Percentiles rank a stretch among this genome's conserved stretches.
Conservation (phyloP, 352 stramenopile species). For the Thalassiosira hispida region DNA sequence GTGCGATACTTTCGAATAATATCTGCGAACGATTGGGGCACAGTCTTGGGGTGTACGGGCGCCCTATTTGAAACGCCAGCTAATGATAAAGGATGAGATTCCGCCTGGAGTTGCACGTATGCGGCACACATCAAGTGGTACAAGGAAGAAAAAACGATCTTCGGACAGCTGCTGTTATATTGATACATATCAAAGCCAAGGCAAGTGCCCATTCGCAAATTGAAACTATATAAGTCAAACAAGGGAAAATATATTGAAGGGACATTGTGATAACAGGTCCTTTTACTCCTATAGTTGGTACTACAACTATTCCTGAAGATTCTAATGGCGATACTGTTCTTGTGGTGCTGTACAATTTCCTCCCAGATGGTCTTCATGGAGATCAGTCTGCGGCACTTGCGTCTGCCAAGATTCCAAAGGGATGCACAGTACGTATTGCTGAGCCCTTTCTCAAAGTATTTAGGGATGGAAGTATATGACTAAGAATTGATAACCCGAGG, state of each 20-base stretch:
- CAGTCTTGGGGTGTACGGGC: too few species aligned
- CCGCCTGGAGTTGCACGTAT: too few species aligned
- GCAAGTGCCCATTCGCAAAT: constrained; percentile 18
- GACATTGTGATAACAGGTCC: constrained; percentile 27
- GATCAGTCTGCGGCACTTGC: constrained; percentile 15
- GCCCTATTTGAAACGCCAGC: too few species aligned
- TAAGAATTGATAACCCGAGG: constrained; percentile 42
- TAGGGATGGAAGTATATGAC: constrained; percentile 33
- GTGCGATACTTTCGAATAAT: too few species aligned
- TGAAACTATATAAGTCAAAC: constrained; percentile 23
- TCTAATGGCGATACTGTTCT: constrained; percentile 26
- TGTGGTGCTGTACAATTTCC: constrained; percentile 40
- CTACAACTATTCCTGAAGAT: constrained; percentile 45
- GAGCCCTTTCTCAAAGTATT: constrained; percentile 45
- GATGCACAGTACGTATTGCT: constrained; percentile 23
- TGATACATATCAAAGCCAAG: constrained; percentile 23
- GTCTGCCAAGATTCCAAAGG: constrained; percentile 30
- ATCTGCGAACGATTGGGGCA: too few species aligned
- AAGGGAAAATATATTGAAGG: constrained; percentile 30
- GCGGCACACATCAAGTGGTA: constrained; percentile 15
- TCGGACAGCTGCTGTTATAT: neutral
- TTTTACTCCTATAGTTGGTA: constrained; percentile 41
- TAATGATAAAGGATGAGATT: too few species aligned
- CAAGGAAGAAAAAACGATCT: constrained; percentile 12
- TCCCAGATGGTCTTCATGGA: constrained; percentile 23